Conservation (phyloP, 805 yeast genomes). For the Nakazawaea wickerhamii region DNA sequence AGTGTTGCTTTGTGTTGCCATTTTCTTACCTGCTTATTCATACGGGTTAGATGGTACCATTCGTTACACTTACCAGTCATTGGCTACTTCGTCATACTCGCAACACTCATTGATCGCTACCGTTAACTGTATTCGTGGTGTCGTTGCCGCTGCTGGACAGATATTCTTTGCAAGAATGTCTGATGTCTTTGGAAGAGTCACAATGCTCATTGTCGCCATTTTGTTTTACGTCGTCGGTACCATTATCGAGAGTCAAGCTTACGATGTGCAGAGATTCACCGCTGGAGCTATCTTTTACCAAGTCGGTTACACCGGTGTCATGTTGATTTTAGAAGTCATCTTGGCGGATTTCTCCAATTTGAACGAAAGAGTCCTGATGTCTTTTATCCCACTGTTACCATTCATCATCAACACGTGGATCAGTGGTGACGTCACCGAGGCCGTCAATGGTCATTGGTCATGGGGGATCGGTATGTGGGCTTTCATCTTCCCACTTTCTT, state of each 20-base stretch:
- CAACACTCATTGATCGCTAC: constrained; percentile 54
- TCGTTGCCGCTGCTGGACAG: constrained; percentile 63
- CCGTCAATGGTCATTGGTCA: constrained; percentile 43
- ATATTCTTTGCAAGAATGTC: constrained; percentile 59
- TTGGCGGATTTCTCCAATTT: constrained; percentile 63
- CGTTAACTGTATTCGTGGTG: constrained; percentile 50
- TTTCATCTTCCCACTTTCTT: constrained; percentile 60
- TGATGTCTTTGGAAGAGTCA: constrained; percentile 63
- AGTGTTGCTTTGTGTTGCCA: constrained; percentile 37
- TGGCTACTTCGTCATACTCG: constrained; percentile 51
- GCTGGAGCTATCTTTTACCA: constrained; percentile 58
- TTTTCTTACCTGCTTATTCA: constrained; percentile 52
- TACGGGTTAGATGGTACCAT: constrained; percentile 53
- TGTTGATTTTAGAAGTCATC: constrained; percentile 50
- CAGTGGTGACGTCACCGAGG: constrained; percentile 49
- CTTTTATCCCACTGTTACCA: constrained; percentile 66
- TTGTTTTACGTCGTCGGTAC: constrained; percentile 60
- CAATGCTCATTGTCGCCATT: constrained; percentile 41
- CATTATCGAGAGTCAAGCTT: constrained; percentile 56
- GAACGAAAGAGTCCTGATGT: constrained; percentile 64
- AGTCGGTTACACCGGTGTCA: constrained; percentile 59
- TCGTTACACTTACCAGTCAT: constrained; percentile 43
- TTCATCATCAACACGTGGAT: constrained; percentile 77
- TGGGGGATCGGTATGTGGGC: constrained; percentile 86
- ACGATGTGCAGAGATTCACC: constrained; percentile 50